phyloP scores from a whole-genome alignment of 495 filamentous ascomycete species.

The Lasiosphaeria ovina region DNA sequence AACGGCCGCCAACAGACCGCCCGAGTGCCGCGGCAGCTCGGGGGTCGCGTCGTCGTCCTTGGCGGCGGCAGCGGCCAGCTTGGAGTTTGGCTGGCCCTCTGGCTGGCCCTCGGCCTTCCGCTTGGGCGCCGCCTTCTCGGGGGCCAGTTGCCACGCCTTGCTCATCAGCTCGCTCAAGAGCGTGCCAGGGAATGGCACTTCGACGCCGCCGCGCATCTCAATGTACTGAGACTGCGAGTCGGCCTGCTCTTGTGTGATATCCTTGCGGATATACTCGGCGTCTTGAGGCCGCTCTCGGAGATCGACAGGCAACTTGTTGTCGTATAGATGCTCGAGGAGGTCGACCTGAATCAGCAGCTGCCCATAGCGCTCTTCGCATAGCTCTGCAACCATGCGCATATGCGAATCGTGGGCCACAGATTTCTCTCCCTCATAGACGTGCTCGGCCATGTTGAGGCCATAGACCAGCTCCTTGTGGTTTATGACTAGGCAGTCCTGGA shows the following conservation, averaged over 20 bases:
- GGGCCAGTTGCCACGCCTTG: conserved; percentile 20
- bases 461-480: conserved; percentile 17
- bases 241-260: conserved; percentile 32
- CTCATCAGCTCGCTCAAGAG: conserved; percentile 26
- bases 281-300: conserved; percentile 15
- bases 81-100: conserved; percentile 39
- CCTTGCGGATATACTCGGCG: conserved; percentile 29
- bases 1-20: conserved; percentile 43
- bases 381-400: conserved; percentile 29
- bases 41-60: conserved; percentile 25
- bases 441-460: conserved; percentile 14
- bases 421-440: conserved; percentile 20
- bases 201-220: conserved; percentile 28
- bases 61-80: conserved; percentile 26
- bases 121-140: conserved; percentile 30
- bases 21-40: conserved; percentile 37
- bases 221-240: conserved; percentile 29
- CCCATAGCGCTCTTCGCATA: conserved; percentile 36
- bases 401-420: conserved; percentile 13
- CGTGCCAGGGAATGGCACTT: conserved; percentile 36
- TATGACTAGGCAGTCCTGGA: conserved; percentile 22
- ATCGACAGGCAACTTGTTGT: conserved; percentile 36
- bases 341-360: conserved; percentile 33
- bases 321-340: conserved; percentile 35
- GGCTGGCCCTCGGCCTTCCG: conserved; percentile 41